phyloP scores from a whole-genome alignment of 257 asterid species.

The Thymus quinquecostatus region DNA sequence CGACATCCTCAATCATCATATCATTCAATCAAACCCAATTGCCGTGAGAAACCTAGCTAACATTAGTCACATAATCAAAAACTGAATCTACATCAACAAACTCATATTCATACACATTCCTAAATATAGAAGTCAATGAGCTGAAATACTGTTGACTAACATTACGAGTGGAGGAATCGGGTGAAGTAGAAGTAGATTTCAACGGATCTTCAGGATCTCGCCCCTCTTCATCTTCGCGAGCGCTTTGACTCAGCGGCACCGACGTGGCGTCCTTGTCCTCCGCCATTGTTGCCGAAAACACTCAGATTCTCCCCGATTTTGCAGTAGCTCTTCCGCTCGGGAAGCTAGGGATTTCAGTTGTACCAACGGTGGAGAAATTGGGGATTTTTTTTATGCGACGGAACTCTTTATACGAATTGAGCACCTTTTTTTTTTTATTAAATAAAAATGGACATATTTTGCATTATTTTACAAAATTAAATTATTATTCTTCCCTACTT shows the following conservation, averaged over 20 bases:
- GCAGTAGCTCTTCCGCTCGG: slow-evolving; percentile 18
- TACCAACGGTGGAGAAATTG: neutral
- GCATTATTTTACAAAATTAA: too few species aligned
- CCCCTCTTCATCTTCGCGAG: slow-evolving; percentile 56
- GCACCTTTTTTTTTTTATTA: too few species aligned
- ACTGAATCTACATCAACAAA: slow-evolving; percentile 18
- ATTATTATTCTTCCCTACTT: too few species aligned
- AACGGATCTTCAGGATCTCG: slow-evolving; percentile 80
- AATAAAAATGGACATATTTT: too few species aligned
- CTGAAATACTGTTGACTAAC: slow-evolving; percentile 34
- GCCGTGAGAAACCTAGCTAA: slow-evolving; percentile 20
- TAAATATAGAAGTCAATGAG: neutral
- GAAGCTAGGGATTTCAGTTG: slow-evolving; percentile 36
- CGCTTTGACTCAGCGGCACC: slow-evolving; percentile 78
- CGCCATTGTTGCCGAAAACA: slow-evolving; percentile 55
- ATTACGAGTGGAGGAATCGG: slow-evolving; percentile 84
- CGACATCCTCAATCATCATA: slow-evolving; percentile 1
- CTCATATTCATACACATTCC: neutral
- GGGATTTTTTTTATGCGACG: slow-evolving; percentile 14
- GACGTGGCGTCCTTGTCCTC: slow-evolving; percentile 88
- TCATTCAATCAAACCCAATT: slow-evolving; percentile 12
- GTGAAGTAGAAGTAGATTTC: slow-evolving; percentile 64
- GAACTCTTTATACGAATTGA: neutral
- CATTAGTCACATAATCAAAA: neutral
- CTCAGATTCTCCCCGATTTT: slow-evolving; percentile 17